Evolutionary conservation across 2,329 filamentous ascomycete species (phyloP).

Genomic region (Alternaria dauci): DNA sequence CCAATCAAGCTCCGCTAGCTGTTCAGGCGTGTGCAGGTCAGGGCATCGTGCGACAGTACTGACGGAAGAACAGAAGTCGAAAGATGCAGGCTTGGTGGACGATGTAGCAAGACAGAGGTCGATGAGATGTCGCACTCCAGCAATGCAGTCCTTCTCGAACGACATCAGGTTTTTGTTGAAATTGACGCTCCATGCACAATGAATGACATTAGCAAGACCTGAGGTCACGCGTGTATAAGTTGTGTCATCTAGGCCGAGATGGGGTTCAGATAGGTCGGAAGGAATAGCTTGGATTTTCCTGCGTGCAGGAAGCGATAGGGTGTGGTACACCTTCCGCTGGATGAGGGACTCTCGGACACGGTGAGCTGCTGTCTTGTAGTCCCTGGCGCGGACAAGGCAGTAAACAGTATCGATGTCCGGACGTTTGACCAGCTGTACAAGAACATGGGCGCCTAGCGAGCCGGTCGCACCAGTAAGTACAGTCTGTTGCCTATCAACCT

Average conservation of each 20-base stretch:
- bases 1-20: slow-evolving; percentile 45
- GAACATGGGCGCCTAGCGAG: slow-evolving; percentile 69
- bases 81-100: slow-evolving; percentile 47
- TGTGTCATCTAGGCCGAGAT: slow-evolving; percentile 51
- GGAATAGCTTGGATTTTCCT: slow-evolving; percentile 49
- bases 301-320: slow-evolving; percentile 28
- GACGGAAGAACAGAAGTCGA: slow-evolving; percentile 59
- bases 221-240: slow-evolving; percentile 21
- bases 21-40: slow-evolving; percentile 20
- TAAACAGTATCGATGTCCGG: slow-evolving; percentile 54
- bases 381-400: slow-evolving; percentile 61
- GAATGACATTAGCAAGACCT: slow-evolving; percentile 56
- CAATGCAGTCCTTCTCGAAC: slow-evolving; percentile 60
- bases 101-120: slow-evolving; percentile 47
- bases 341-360: slow-evolving; percentile 50
- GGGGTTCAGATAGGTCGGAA: slow-evolving; percentile 49
- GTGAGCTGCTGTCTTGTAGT: slow-evolving; percentile 40
- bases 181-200: slow-evolving; percentile 65
- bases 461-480: slow-evolving; percentile 72
- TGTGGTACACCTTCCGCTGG: slow-evolving; percentile 50
- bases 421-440: slow-evolving; percentile 48
- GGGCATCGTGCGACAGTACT: slow-evolving; percentile 54
- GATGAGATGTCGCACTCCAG: slow-evolving; percentile 57
- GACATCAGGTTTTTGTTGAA: slow-evolving; percentile 62
- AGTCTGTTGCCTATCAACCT: slow-evolving; percentile 19